These are phyloP conservation scores for Stagonosporopsis cucurbitacearum DNA, from an alignment of 2,329 filamentous ascomycete species.

Conservation along the genomic window DNA sequence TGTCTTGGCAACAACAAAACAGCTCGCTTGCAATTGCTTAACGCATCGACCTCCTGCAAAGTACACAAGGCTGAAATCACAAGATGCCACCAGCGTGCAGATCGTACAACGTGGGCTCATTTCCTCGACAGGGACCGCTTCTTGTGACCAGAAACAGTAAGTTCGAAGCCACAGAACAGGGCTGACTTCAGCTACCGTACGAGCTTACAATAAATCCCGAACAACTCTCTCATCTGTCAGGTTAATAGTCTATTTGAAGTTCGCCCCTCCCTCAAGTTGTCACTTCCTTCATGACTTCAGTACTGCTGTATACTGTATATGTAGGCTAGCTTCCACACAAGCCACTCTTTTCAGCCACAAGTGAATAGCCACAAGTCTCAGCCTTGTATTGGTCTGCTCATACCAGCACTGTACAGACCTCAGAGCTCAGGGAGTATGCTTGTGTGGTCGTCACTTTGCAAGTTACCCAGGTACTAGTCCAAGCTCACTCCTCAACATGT, in stretches of 20 bases:
- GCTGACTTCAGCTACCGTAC: slow-evolving; percentile 34
- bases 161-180: slow-evolving; percentile 33
- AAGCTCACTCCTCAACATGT: slow-evolving; percentile 7
- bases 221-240: slow-evolving; percentile 16
- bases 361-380: slow-evolving; percentile 9
- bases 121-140: slow-evolving; percentile 17
- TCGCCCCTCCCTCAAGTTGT: not conserved
- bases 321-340: not conserved
- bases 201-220: slow-evolving; percentile 18
- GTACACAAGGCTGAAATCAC: slow-evolving; percentile 14
- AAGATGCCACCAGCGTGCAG: slow-evolving; percentile 11
- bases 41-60: slow-evolving; percentile 1
- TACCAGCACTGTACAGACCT: not conserved
- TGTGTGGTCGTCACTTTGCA: not conserved
- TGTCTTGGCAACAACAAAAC: slow-evolving; percentile 1
- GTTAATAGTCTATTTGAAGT: not conserved
- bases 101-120: slow-evolving; percentile 14
- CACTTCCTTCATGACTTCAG: not conserved
- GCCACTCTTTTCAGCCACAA: slow-evolving; percentile 19
- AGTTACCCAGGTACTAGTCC: not conserved
- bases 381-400: not conserved
- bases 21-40: slow-evolving; percentile 4
- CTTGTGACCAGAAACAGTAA: slow-evolving; percentile 27
- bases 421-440: not conserved
- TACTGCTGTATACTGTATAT: not conserved